Base-by-base conservation (phyloP, 208 protist genomes). In the Trypanosoma platydactyli region DNA sequence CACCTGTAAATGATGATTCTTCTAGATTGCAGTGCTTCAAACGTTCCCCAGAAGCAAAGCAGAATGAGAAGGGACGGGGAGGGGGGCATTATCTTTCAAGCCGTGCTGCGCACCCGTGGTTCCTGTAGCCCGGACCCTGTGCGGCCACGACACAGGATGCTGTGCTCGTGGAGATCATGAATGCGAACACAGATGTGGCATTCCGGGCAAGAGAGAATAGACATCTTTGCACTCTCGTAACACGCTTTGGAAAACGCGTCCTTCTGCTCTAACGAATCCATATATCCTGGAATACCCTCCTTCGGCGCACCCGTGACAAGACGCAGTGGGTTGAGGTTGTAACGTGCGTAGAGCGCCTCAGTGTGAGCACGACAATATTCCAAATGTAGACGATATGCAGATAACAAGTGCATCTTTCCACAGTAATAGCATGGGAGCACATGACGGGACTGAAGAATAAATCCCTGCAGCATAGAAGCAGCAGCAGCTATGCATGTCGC, bases 401-500 rank as follows among this genome's bases (percentile, higher is more conserved):
- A 71, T 13, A 80, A 44, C 41, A 57, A 68, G 48, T 88, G 81
- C 73, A 76, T 62, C 59, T 89, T 84, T 0, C 71, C 88, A 51
- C 88, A 94, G 50, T 82, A 69, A 60, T 86, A 94, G 57, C 88
- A 94, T 3, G 88, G 88, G 55, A 91, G 44, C 56, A 85, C 69
- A 50, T 77, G 81, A 3, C 84, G 88, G 3, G 74, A 76, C 70
- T 91, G 83, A 54, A 83, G 29, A 25, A 88, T 62, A 44, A 86
- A 69, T 6, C 83, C 86, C 52, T 89, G 86, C 62, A 89, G 54
- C 65, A 86, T 76, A 42, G 80, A 69, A 3, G 78, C 73, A 0
- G 56, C 65, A 6, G 63, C 42, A 22, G 71, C 56, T 16, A 76
- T 61, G 48, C 62, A 59, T 9, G 63, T 20, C 1, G 61, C 60